Evolutionary conservation across 257 asterid species (phyloP), one percentile per base, ranked within the genome.

Genomic region (Nicotiana paniculata): DNA sequence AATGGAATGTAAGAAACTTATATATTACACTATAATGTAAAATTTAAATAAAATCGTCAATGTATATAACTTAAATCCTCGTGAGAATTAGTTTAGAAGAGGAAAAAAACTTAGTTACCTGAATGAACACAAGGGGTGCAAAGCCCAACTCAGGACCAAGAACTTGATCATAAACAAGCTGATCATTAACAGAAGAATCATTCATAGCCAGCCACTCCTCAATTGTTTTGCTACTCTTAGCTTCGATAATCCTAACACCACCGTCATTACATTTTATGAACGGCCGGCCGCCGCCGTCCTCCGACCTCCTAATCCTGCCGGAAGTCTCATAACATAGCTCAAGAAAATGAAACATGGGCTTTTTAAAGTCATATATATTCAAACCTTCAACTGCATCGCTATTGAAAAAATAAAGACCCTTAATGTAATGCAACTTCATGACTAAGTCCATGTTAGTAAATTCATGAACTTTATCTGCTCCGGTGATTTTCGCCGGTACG

Each of bases 171-270:
- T 90, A 84, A 82, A 84, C 89, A 54, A 94, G 90, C 39, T 82
- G 86, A 21, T 85, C 86, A 53, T 72, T 33, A 0, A 32, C 16
- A 5, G 66, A 80, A 11, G 13, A 6, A 80, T 77, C 83, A 46
- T 53, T 62, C 78, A 68, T 64, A 17, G 7, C 84, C 81, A 90
- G 79, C 95, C 95, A 94, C 68, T 94, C 90, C 26, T 78, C 84
- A 63, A 94, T n/a, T 33, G 91, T 90, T 67, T 84, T 85, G 30
- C 77, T 21, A 84, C 93, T 90, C 3, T 84, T 89, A 2, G 97
- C 98, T 91, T 94, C 98, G 21, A 89, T 92, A 10, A 91, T 82
- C 58, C 98, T 88, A 1, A 94, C 97, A 43, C 98, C 98, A 82
- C 94, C 85, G 82, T 93, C 98, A 81, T 93, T 94, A 83, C 98